Evolutionary conservation across 2,329 filamentous ascomycete species (phyloP).

Genomic region (Kalaharituber pfeilii): DNA sequence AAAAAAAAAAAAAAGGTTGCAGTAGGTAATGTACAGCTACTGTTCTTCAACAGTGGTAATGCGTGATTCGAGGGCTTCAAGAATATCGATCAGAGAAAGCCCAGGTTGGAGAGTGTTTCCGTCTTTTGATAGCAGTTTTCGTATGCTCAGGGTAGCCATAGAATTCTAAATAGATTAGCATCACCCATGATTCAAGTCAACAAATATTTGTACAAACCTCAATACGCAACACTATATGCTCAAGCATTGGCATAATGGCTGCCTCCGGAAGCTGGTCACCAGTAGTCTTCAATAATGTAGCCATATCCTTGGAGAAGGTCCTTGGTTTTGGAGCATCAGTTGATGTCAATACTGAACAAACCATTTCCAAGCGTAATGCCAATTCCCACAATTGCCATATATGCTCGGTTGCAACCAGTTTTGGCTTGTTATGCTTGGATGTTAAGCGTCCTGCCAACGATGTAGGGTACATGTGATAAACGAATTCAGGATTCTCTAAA

Average conservation of each 20-base stretch:
- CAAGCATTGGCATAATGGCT: conserved; percentile 75
- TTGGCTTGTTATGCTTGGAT: conserved; percentile 33
- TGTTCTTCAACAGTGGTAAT: not conserved
- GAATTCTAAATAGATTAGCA: conserved; percentile 16
- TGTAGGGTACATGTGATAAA: conserved; percentile 91
- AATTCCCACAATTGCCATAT: conserved; percentile 85
- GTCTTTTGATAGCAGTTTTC: conserved; percentile 10
- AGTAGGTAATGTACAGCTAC: not conserved
- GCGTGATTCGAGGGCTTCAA: conserved; percentile 9
- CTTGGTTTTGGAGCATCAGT: conserved; percentile 26
- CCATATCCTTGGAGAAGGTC: conserved; percentile 44
- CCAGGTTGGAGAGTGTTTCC: conserved; percentile 1
- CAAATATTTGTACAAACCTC: conserved; percentile 45
- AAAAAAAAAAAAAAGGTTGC: not conserved
- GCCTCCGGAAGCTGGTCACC: conserved; percentile 77
- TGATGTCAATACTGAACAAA: conserved; percentile 57
- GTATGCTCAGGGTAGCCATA: conserved; percentile 20
- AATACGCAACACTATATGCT: conserved; percentile 88
- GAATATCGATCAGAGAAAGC: conserved; percentile 8
- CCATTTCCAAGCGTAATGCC: conserved; percentile 74
- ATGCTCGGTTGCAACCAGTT: conserved; percentile 53
- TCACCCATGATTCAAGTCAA: not conserved
- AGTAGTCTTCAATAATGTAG: conserved; percentile 59
- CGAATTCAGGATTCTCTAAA: conserved; percentile 86
- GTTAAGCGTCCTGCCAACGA: conserved; percentile 54